phyloP scores from a whole-genome alignment of 2,329 filamentous ascomycete species.

The Ophiobolus disseminans region DNA sequence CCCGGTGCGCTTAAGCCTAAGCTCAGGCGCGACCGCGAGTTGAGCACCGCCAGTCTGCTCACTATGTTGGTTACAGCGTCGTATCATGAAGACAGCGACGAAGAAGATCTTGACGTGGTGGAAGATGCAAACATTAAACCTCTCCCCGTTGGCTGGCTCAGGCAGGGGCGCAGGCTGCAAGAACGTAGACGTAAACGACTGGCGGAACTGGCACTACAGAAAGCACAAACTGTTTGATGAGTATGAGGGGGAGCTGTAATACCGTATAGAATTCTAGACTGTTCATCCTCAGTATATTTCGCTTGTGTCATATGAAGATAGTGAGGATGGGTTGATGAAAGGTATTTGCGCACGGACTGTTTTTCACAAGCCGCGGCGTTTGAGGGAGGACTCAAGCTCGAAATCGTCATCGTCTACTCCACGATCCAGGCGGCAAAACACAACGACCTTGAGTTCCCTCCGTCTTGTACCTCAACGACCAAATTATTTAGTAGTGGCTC shows the following conservation, averaged over 20 bases:
- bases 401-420: background rate
- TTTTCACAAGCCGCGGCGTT: slow-evolving; percentile 19
- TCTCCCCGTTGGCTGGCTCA: background rate
- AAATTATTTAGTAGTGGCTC: too few species aligned
- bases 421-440: too few species aligned
- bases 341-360: slow-evolving; percentile 1
- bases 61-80: slow-evolving; percentile 14
- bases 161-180: slow-evolving; percentile 4
- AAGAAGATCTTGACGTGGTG: background rate
- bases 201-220: background rate
- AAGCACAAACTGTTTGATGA: slow-evolving; percentile 3
- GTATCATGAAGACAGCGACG: slow-evolving; percentile 7
- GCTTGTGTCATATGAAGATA: too few species aligned
- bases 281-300: too few species aligned
- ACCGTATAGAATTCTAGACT: too few species aligned
- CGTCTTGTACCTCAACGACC: too few species aligned
- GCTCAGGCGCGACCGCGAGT: background rate
- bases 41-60: slow-evolving; percentile 2
- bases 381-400: slow-evolving; percentile 4
- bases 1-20: background rate
- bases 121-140: background rate
- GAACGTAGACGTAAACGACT: slow-evolving; percentile 8
- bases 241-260: too few species aligned
- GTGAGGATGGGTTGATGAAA: background rate
- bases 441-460: background rate